Percentiles rank a stretch among this genome's conserved stretches.
These are phyloP conservation scores for Barnettozyma vustinii DNA, from an alignment of 805 yeast genomes.

Conservation along the genomic window DNA sequence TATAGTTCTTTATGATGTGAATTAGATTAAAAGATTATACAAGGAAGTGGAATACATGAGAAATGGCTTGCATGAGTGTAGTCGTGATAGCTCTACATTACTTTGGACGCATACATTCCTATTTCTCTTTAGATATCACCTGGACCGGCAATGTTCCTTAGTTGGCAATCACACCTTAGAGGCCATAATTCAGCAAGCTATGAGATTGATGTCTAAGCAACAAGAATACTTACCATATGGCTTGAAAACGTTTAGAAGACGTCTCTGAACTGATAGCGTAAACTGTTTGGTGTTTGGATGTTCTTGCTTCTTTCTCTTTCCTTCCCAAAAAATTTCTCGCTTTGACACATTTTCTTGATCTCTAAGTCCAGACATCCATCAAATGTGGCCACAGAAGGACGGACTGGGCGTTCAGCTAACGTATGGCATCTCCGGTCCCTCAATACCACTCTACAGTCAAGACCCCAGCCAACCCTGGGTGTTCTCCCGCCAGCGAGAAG, in stretches of 20 bases:
- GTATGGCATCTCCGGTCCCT: constrained; percentile 37
- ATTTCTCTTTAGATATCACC: too few relatives aligned
- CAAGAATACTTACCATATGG: too few relatives aligned
- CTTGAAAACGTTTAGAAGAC: too few relatives aligned
- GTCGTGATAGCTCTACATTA: too few relatives aligned
- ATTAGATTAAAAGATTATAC: too few relatives aligned
- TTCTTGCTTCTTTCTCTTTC: not conserved
- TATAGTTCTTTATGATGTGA: not conserved
- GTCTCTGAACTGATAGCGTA: too few relatives aligned
- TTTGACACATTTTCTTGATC: not conserved
- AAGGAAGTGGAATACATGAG: too few relatives aligned
- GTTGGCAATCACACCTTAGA: too few relatives aligned
- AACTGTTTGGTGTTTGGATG: not conserved
- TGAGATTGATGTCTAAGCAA: too few relatives aligned
- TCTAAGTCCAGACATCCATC: not conserved
- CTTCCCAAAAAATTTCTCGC: not conserved
- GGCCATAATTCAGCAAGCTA: too few relatives aligned
- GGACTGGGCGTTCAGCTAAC: constrained; percentile 39
- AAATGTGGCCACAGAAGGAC: constrained; percentile 35
- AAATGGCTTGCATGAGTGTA: not conserved
- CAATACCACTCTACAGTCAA: constrained; percentile 14
- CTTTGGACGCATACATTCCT: too few relatives aligned
- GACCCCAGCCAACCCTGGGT: constrained; percentile 20
- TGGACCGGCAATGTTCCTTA: too few relatives aligned
- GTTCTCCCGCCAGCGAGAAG: constrained; percentile 24